Conservation (phyloP, 2,329 filamentous ascomycete species). For the Neonectria coccinea region DNA sequence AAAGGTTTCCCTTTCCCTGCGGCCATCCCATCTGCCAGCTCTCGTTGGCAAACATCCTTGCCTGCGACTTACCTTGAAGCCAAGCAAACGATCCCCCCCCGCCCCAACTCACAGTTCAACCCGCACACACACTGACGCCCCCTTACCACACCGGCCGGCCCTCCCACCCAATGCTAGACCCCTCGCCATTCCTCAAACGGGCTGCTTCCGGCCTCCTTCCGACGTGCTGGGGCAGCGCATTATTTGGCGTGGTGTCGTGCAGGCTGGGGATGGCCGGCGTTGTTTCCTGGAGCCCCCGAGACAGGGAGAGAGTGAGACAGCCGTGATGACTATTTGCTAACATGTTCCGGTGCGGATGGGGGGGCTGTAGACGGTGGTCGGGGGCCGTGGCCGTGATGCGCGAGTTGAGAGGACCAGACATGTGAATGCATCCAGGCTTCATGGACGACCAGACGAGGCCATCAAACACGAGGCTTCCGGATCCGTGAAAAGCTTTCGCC, state of each 20-base stretch:
- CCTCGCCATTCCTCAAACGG: slow-evolving; percentile 42
- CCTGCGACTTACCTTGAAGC: too few species aligned
- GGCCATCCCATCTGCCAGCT: too few species aligned
- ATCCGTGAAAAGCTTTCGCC: slow-evolving; percentile 18
- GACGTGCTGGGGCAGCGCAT: slow-evolving; percentile 23
- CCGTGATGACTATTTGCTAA: background rate
- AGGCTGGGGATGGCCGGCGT: slow-evolving; percentile 24
- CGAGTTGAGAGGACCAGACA: background rate
- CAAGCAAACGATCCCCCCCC: background rate
- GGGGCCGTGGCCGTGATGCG: background rate
- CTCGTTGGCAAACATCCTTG: too few species aligned
- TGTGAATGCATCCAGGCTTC: background rate
- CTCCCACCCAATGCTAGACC: slow-evolving; percentile 25
- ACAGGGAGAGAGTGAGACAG: background rate
- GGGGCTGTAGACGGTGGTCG: background rate
- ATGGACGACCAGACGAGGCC: slow-evolving; percentile 18
- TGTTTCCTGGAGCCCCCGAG: background rate
- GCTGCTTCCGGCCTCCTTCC: slow-evolving; percentile 42
- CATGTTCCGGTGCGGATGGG: background rate
- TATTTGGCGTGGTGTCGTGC: slow-evolving; percentile 30
- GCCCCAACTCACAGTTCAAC: background rate
- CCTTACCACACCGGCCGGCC: slow-evolving; percentile 6
- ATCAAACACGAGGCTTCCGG: slow-evolving; percentile 15
- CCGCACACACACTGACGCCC: slow-evolving; percentile 2
- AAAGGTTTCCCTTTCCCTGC: too few species aligned